A percentile compares a stretch with the other conserved stretches of the same genome.
Conservation (phyloP, 225 moss, liverwort and hornwort genomes). For the Climacium dendroides region DNA sequence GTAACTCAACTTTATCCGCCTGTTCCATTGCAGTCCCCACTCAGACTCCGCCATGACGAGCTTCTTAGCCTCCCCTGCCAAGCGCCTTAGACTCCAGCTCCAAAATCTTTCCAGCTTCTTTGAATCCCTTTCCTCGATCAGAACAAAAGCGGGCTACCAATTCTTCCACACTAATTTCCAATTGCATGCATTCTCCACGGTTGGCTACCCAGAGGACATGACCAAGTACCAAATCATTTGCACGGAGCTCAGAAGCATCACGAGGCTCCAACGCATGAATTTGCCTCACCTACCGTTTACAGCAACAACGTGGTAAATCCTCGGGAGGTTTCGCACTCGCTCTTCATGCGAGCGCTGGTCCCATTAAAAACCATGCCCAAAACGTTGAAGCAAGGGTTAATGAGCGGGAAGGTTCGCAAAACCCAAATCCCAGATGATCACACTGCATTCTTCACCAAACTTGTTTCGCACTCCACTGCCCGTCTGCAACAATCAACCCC, state of each 20-base stretch:
- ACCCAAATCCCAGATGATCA: neutral
- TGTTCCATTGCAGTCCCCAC: neutral
- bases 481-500: neutral
- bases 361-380: neutral
- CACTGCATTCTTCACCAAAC: neutral
- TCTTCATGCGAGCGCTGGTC: neutral
- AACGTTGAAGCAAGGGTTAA: neutral
- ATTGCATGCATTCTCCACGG: neutral
- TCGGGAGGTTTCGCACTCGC: neutral
- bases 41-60: neutral
- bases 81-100: neutral
- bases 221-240: neutral
- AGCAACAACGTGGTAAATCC: neutral
- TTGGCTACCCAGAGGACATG: neutral
- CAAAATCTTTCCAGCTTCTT: neutral
- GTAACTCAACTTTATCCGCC: neutral
- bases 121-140: neutral
- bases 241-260: neutral
- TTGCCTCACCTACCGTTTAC: neutral
- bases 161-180: neutral
- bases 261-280: neutral
- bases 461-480: neutral
- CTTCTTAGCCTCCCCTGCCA: neutral
- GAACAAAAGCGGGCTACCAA: neutral
- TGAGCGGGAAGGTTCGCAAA: neutral